A percentile compares a stretch with the other conserved stretches of the same genome.
Conservation (phyloP, 73 alveolate genomes). For the Uronychia setigera region DNA sequence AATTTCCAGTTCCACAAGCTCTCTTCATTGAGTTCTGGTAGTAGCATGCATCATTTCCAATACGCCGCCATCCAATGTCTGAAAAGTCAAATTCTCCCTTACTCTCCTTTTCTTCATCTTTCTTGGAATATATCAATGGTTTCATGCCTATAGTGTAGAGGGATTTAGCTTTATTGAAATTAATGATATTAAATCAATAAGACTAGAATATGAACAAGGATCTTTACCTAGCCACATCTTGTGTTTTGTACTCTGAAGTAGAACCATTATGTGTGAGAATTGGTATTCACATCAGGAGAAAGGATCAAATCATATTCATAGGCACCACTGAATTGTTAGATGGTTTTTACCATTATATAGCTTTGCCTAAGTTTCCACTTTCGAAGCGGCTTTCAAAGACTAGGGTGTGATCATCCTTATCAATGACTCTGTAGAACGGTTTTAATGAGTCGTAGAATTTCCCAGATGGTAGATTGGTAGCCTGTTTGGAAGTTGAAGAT, state of each 20-base stretch:
- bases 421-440: slow-evolving; percentile 64
- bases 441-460: slow-evolving; percentile 18
- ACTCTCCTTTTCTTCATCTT: not conserved
- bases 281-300: slow-evolving; percentile 84
- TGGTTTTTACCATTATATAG: slow-evolving; percentile 39
- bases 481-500: too few species aligned
- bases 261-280: slow-evolving; percentile 95
- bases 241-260: slow-evolving; percentile 94
- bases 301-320: slow-evolving; percentile 94
- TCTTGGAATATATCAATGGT: slow-evolving; percentile 30
- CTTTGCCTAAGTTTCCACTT: slow-evolving; percentile 95
- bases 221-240: slow-evolving; percentile 71
- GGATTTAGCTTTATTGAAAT: slow-evolving; percentile 26
- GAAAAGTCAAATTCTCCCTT: not conserved
- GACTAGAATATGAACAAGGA: slow-evolving; percentile 9
- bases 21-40: slow-evolving; percentile 66
- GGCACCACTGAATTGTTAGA: slow-evolving; percentile 53
- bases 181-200: slow-evolving; percentile 61
- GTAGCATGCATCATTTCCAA: slow-evolving; percentile 90
- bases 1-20: slow-evolving; percentile 55
- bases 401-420: slow-evolving; percentile 83
- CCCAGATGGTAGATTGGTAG: too few species aligned
- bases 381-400: slow-evolving; percentile 98
- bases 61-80: slow-evolving; percentile 86
- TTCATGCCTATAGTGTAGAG: slow-evolving; percentile 38